phyloP scores from a whole-genome alignment of 176 grass and related monocot species.

The Triticum aestivum region IWGSC_CS_RefSeq_v2.1 NC_057798.1:653519559-653520058 shows the following conservation, averaged over 20 bases:
- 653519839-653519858: constrained; percentile 22
- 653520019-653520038: constrained; percentile 36
- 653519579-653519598: neutral
- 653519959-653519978: constrained; percentile 36
- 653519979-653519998: constrained; percentile 21
- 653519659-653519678: neutral
- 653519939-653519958: constrained; percentile 31
- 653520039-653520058: constrained; percentile 43
- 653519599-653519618: neutral
- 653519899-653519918: constrained; percentile 25
- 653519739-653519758: neutral
- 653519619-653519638: neutral
- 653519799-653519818: constrained; percentile 9
- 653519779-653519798: neutral
- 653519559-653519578: neutral
- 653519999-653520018: neutral
- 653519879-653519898: neutral
- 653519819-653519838: neutral
- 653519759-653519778: neutral
- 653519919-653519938: constrained; percentile 1
- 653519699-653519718: neutral
- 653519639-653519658: neutral
- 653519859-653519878: constrained; percentile 3
- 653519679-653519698: neutral
- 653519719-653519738: neutral